These are phyloP conservation scores for Populus hybrid DNA, from an alignment of 441 rosid genomes.

Conservation along the genomic window DNA sequence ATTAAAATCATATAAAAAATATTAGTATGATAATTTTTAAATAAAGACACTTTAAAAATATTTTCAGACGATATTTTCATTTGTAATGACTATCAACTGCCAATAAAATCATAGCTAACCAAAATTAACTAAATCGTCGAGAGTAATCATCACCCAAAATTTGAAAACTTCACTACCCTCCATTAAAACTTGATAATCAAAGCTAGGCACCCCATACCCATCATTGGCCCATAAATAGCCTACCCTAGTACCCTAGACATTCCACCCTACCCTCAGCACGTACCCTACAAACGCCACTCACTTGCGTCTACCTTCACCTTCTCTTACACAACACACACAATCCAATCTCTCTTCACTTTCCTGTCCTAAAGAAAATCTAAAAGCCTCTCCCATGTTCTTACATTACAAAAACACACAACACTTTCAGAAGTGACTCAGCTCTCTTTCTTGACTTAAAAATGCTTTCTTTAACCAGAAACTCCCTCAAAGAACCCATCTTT, in stretches of 20 bases:
- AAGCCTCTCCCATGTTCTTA: no score
- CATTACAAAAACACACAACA: not conserved
- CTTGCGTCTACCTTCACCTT: slow-evolving; percentile 5
- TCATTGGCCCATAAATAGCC: not conserved
- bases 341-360: not conserved
- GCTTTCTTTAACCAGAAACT: not conserved
- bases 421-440: not conserved
- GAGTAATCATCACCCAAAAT: no score
- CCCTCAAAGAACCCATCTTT: not conserved
- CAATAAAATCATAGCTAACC: no score
- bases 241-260: not conserved
- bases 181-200: no score
- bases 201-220: no score
- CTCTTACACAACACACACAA: not conserved
- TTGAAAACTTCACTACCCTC: no score
- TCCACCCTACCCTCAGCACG: slow-evolving; percentile 12
- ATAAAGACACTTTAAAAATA: no score
- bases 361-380: not conserved
- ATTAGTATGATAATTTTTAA: no score
- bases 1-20: no score
- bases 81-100: no score
- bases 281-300: not conserved
- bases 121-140: no score
- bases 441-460: not conserved
- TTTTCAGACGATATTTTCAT: no score